Conservation (phyloP, 2,329 filamentous ascomycete genomes). For the Pseudophaeomoniella oleicola region DNA sequence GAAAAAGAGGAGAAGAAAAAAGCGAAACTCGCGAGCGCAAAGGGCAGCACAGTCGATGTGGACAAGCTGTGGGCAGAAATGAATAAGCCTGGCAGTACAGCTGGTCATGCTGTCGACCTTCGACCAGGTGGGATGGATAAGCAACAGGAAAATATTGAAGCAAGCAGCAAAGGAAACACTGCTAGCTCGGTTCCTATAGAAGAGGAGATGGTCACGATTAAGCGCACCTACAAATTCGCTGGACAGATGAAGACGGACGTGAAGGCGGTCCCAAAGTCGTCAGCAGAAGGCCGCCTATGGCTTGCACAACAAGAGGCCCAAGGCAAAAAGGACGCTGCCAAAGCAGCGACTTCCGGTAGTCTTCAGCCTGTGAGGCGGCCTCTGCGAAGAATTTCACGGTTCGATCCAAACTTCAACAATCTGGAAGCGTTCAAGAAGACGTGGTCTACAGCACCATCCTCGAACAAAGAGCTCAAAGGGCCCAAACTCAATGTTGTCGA, state of each 20-base stretch:
- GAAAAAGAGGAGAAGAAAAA: slow-evolving; percentile 34
- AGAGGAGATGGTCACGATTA: slow-evolving; percentile 36
- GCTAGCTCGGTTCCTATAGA: slow-evolving; percentile 5
- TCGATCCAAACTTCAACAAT: slow-evolving; percentile 25
- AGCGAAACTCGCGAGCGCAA: slow-evolving; percentile 30
- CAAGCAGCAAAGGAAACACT: slow-evolving; percentile 3
- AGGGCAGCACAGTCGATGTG: slow-evolving; percentile 40
- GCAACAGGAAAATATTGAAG: slow-evolving; percentile 7
- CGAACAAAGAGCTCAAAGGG: slow-evolving; percentile 23
- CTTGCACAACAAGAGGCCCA: slow-evolving; percentile 28
- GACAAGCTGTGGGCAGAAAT: slow-evolving; percentile 39
- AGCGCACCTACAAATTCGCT: slow-evolving; percentile 42
- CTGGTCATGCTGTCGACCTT: slow-evolving; percentile 1
- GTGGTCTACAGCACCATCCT: slow-evolving; percentile 9
- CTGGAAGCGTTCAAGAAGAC: slow-evolving; percentile 16
- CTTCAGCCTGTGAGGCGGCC: slow-evolving; percentile 20
- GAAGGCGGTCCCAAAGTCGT: slow-evolving; percentile 36
- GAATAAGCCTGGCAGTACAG: slow-evolving; percentile 20
- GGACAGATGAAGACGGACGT: slow-evolving; percentile 39
- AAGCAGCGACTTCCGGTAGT: slow-evolving; percentile 8
- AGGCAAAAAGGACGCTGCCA: slow-evolving; percentile 5
- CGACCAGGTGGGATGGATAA: slow-evolving; percentile 5
- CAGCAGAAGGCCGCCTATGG: slow-evolving; percentile 40
- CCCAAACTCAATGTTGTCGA: slow-evolving; percentile 53
- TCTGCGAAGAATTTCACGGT: slow-evolving; percentile 27